phyloP scores from a whole-genome alignment of 768 basidiomycete genomes.

The Mrakia hoshinonis region DNA sequence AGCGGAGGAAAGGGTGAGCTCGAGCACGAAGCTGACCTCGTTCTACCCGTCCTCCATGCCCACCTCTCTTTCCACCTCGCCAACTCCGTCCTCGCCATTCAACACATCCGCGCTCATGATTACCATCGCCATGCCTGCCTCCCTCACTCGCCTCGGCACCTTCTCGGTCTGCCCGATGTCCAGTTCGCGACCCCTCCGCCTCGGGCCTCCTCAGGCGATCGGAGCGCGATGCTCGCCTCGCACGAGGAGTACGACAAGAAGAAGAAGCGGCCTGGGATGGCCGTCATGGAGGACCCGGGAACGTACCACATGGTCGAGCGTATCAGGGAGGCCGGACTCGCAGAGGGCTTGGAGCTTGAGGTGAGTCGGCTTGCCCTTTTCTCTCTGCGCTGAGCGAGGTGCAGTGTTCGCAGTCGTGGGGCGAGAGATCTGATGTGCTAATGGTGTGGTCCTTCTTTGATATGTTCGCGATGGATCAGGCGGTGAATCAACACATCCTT shows the following conservation, averaged over 20 bases:
- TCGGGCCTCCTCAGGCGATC: not conserved
- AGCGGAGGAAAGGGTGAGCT: not conserved
- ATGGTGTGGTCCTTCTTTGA: not conserved
- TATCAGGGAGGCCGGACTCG: not conserved
- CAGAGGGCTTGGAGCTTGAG: constrained; percentile 8
- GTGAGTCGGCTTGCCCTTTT: not conserved
- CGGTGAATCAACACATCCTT: constrained; percentile 7
- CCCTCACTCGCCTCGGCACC: too few species aligned
- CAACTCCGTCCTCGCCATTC: not conserved
- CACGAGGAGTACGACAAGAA: not conserved
- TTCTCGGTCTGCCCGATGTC: too few species aligned
- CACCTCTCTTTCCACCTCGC: not conserved
- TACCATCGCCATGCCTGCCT: not conserved
- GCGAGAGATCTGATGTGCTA: not conserved
- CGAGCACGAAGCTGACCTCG: not conserved
- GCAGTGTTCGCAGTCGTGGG: not conserved
- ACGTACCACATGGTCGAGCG: constrained; percentile 4
- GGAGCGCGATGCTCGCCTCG: not conserved
- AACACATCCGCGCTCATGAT: not conserved
- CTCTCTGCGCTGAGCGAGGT: not conserved
- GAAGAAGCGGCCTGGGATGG: not conserved
- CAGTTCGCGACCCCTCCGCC: not conserved
- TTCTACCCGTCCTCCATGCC: not conserved
- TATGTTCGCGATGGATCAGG: not conserved
- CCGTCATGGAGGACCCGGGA: constrained; percentile 7